Percentiles rank a stretch among this genome's conserved stretches.
Conservation (phyloP, 1,284 basidiomycete genomes). For the Athelia sp. region DNA sequence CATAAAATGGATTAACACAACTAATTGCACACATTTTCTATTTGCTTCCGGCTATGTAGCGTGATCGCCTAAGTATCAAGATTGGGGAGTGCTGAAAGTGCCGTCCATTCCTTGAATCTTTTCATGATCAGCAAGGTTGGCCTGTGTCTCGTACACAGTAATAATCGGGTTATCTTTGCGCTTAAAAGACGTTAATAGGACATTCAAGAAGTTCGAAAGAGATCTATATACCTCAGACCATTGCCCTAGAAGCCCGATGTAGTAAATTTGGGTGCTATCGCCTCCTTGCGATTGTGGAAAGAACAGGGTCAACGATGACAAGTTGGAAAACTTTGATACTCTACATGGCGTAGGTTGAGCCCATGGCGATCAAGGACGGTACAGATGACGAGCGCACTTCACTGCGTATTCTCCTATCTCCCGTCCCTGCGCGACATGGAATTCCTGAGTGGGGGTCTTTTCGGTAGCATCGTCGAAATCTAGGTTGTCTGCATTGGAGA, state of each 20-base stretch:
- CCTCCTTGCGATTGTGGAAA: slow-evolving; percentile 72
- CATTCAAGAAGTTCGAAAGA: background rate
- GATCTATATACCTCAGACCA: slow-evolving; percentile 68
- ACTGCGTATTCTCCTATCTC: slow-evolving; percentile 74
- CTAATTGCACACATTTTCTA: slow-evolving; percentile 22
- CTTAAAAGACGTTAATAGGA: slow-evolving; percentile 27
- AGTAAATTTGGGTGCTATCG: slow-evolving; percentile 66
- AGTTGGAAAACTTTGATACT: slow-evolving; percentile 71
- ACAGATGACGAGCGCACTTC: slow-evolving; percentile 38
- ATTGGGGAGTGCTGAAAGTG: slow-evolving; percentile 37
- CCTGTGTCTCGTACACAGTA: slow-evolving; percentile 75
- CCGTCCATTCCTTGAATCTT: slow-evolving; percentile 73
- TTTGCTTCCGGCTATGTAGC: too few relatives aligned
- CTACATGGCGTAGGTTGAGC: slow-evolving; percentile 37
- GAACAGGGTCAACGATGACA: slow-evolving; percentile 69
- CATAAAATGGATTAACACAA: background rate
- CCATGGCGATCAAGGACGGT: too few relatives aligned
- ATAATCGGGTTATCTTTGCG: slow-evolving; percentile 65
- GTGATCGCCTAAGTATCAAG: background rate
- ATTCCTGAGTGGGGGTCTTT: slow-evolving; percentile 60
- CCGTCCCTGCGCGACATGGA: slow-evolving; percentile 57
- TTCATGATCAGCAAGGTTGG: slow-evolving; percentile 75
- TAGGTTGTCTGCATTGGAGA: slow-evolving; percentile 61
- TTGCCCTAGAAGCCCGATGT: slow-evolving; percentile 74
- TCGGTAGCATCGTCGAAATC: slow-evolving; percentile 72